phyloP scores from a whole-genome alignment of 176 grass and related monocot species.

The Ananas comosus region DNA sequence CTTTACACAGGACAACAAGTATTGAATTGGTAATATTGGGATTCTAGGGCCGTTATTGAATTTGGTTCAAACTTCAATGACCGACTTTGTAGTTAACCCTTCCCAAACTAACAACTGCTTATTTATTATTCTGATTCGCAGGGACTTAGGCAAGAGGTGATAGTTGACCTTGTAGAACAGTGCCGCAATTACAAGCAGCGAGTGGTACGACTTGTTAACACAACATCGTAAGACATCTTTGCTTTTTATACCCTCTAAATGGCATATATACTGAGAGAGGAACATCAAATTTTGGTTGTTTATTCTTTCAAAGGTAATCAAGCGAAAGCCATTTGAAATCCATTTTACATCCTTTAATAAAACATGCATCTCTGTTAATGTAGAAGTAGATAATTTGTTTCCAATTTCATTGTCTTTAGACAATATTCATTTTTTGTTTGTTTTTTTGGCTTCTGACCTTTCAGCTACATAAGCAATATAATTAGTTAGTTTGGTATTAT shows the following conservation, averaged over 20 bases:
- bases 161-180: constrained; percentile 71
- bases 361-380: not conserved
- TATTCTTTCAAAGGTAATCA: not conserved
- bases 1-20: too few relatives aligned
- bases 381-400: not conserved
- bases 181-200: constrained; percentile 66
- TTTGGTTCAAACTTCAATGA: too few relatives aligned
- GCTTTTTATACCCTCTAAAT: not conserved
- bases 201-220: constrained; percentile 68
- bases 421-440: not conserved
- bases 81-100: too few relatives aligned
- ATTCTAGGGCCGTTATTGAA: too few relatives aligned
- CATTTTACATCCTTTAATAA: not conserved
- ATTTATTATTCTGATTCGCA: constrained; percentile 28
- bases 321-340: too few relatives aligned
- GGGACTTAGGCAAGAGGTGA: constrained; percentile 70
- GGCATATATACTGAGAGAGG: not conserved
- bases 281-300: not conserved
- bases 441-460: not conserved
- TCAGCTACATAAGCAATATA: too few relatives aligned
- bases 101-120: not conserved
- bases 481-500: too few relatives aligned
- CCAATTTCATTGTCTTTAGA: not conserved
- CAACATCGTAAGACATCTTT: constrained; percentile 46
- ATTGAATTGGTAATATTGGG: too few relatives aligned